Evolutionary conservation across 805 yeast genomes (phyloP), one percentile per base, ranked within the genome.

Genomic region (Starmerella sirachaensis): DNA sequence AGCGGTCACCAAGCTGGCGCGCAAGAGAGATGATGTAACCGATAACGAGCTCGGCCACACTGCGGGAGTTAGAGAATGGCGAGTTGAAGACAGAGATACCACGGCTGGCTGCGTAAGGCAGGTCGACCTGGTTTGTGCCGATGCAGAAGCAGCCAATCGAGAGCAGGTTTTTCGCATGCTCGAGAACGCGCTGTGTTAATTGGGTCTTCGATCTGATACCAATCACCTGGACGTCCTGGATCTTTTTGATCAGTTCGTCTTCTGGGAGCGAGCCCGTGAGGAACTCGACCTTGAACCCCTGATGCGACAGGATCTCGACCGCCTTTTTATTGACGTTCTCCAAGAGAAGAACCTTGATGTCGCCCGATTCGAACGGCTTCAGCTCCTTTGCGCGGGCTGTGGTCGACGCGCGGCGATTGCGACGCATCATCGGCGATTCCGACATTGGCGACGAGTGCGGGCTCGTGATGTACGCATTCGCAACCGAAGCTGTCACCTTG

Each of bases 1-100:
- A 83, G 65, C 98, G 78, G 63, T 91, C 98, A 56, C 96, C 94
- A 46, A 88, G 63, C 67, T 91, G 98, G 68, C 98, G 79, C 20
- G 98, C 94, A 55, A 91, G 70, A 32, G 91, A 68, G 59, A 91
- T 84, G 58, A 91, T 76, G 66, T 91, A 95, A 49, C 91, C 93
- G 60, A 91, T 84, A 38, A 93, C 94, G 53, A 91, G 72, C 66
- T 91, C 98, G 43, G 98, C 98, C 29, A 91, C 98, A 2, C 96
- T 85, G 66, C 98, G 78, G 25, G 97, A 88, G 70, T 91, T 91
- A 49, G 96, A 85, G 68, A 91, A 91, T 35, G 98, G 98, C 23
- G 98, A 86, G 71, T 85, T 84, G 78, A 91, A 91, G 18, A 91
- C 98, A 32, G 96, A 86, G 60, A 88, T 73, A 65, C 98, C 98